These are phyloP conservation scores for Tricladium varicosporioides DNA, from an alignment of 2,329 filamentous ascomycete species.

Conservation along the genomic window DNA sequence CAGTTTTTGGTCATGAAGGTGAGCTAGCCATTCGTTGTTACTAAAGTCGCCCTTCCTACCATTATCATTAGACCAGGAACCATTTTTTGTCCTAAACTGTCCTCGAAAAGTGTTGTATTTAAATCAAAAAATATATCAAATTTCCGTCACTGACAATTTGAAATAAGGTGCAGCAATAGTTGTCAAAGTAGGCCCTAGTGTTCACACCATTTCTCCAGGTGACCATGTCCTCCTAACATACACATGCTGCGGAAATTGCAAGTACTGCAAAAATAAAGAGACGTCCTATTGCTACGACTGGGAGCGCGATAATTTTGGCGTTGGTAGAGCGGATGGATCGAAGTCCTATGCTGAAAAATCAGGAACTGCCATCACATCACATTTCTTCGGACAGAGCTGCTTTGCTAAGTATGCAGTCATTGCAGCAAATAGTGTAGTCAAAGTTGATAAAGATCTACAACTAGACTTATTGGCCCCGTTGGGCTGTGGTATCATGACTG, in stretches of 20 bases:
- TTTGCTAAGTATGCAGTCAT: slow-evolving; percentile 31
- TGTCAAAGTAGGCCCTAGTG: slow-evolving; percentile 15
- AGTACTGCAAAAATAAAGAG: slow-evolving; percentile 29
- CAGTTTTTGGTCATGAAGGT: slow-evolving; percentile 34
- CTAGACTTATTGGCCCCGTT: slow-evolving; percentile 38
- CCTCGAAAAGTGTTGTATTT: not conserved
- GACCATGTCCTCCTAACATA: slow-evolving; percentile 37
- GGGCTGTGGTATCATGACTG: slow-evolving; percentile 44
- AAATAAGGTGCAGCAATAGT: slow-evolving; percentile 22
- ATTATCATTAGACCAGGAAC: not conserved
- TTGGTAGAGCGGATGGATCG: slow-evolving; percentile 18
- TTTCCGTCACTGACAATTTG: not conserved
- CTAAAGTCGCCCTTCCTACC: not conserved
- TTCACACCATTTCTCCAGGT: slow-evolving; percentile 13
- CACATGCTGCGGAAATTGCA: slow-evolving; percentile 35
- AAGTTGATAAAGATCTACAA: slow-evolving; percentile 25
- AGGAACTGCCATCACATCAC: slow-evolving; percentile 23
- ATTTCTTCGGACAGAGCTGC: slow-evolving; percentile 37
- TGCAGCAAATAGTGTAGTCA: slow-evolving; percentile 25
- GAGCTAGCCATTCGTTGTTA: not conserved
- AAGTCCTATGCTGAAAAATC: slow-evolving; percentile 17
- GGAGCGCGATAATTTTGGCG: slow-evolving; percentile 27
- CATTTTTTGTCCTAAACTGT: not conserved
- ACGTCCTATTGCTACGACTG: slow-evolving; percentile 32
- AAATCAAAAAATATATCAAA: not conserved